These are phyloP conservation scores for Neurospora sp. DNA, from an alignment of 495 filamentous ascomycete species.

Conservation along the genomic window DNA sequence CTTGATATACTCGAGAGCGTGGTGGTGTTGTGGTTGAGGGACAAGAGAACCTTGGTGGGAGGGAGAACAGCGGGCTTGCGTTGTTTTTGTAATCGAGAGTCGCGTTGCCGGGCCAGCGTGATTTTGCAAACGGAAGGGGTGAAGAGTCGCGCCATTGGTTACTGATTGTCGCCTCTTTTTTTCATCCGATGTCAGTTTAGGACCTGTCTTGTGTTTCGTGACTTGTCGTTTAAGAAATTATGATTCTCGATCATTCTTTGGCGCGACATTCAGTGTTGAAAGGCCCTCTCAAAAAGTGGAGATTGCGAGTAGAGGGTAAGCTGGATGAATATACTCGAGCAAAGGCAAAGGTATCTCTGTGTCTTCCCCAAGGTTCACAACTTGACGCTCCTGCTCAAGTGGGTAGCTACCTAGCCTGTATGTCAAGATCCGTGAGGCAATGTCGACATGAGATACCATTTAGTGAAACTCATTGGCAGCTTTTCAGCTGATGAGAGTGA, in stretches of 20 bases:
- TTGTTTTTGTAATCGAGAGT: neutral
- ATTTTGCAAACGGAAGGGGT: neutral
- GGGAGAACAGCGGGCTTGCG: neutral
- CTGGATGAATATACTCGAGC: neutral
- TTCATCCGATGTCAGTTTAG: neutral
- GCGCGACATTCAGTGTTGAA: neutral
- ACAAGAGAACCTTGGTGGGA: neutral
- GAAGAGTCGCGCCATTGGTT: neutral
- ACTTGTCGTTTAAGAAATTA: neutral
- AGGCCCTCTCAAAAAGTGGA: neutral
- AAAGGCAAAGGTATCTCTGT: neutral
- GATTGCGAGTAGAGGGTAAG: neutral
- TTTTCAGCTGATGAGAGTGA: neutral
- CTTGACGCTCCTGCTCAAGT: neutral
- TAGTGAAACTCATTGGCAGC: neutral
- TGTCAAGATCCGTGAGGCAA: neutral
- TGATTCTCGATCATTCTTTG: neutral
- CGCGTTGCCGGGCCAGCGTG: neutral
- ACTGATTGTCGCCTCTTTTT: neutral
- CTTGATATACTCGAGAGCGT: neutral
- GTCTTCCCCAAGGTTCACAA: neutral
- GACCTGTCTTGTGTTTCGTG: neutral
- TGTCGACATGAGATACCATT: neutral
- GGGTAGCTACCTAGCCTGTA: neutral
- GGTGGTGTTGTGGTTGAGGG: neutral